Percentiles rank a stretch among this genome's conserved stretches.
Conservation (phyloP, 768 basidiomycete species). For the Boletus speciosus region DNA sequence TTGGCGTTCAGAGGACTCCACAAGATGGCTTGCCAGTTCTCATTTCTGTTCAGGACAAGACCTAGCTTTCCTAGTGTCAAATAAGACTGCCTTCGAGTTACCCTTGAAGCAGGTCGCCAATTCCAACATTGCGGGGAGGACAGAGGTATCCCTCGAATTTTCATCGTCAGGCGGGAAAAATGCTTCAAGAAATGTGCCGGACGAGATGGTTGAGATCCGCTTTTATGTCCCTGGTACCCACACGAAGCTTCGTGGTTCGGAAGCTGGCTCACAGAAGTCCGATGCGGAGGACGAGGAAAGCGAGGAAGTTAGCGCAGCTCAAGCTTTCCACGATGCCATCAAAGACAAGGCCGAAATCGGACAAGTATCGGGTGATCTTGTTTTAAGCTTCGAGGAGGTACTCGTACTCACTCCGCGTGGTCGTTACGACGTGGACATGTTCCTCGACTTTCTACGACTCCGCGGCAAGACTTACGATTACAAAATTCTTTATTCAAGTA, state of each 20-base stretch:
- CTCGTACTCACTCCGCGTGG: conserved; percentile 94
- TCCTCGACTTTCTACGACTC: conserved; percentile 86
- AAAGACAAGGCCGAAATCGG: conserved; percentile 96
- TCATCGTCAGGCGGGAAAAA: conserved; percentile 45
- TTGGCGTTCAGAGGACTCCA: conserved; percentile 11
- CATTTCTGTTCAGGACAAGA: conserved; percentile 64
- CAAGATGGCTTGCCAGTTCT: background rate
- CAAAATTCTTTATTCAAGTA: conserved; percentile 88
- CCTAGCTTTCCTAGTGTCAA: conserved; percentile 85
- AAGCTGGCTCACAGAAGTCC: conserved; percentile 70
- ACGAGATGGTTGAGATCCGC: conserved; percentile 94
- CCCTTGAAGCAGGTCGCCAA: conserved; percentile 87
- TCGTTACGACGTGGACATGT: conserved; percentile 98
- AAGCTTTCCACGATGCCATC: conserved; percentile 94
- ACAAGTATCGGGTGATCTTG: conserved; percentile 84
- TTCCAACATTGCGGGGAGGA: conserved; percentile 95
- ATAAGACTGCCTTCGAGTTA: conserved; percentile 85
- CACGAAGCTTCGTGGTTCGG: conserved; percentile 59
- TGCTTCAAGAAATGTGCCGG: conserved; percentile 42
- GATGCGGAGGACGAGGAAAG: conserved; percentile 66
- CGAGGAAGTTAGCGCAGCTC: conserved; percentile 86
- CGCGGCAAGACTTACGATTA: conserved; percentile 99
- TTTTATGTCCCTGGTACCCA: conserved; percentile 90
- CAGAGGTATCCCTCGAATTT: conserved; percentile 99
- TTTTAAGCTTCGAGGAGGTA: conserved; percentile 93